Conservation (phyloP, 2,329 filamentous ascomycete genomes). For the Hypoxylon sp. region DNA sequence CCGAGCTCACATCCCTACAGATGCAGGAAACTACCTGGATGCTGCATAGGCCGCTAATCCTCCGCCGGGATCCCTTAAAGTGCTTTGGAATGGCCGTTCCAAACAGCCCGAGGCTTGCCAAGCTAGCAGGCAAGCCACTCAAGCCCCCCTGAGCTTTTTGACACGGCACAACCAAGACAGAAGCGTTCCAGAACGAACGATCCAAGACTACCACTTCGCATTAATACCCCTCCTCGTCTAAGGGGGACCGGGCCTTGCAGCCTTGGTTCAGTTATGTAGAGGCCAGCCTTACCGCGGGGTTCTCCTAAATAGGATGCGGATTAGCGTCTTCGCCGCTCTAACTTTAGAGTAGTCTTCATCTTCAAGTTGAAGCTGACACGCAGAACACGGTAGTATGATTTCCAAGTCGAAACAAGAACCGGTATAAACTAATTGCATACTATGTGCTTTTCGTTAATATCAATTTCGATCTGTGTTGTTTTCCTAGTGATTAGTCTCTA, state of each 20-base stretch:
- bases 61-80: conserved; percentile 20
- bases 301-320: conserved; percentile 1
- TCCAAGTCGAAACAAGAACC: no score
- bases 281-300: conserved; percentile 26
- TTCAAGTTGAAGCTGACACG: no score
- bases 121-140: conserved; percentile 12
- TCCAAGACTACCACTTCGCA: not conserved
- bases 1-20: conserved; percentile 31
- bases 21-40: conserved; percentile 23
- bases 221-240: conserved; percentile 11
- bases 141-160: conserved; percentile 10
- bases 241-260: conserved; percentile 21
- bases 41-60: conserved; percentile 24
- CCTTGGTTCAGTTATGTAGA: conserved; percentile 22
- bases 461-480: no score
- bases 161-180: conserved; percentile 27
- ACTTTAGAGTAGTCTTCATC: not conserved
- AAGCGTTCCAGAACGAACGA: conserved; percentile 35
- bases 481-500: no score
- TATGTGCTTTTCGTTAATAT: no score
- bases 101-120: conserved; percentile 3
- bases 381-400: no score
- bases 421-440: no score
- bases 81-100: conserved; percentile 11
- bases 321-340: conserved; percentile 15